Percentiles rank a stretch among this genome's conserved stretches.
Conservation (phyloP, 2,329 filamentous ascomycete genomes). For the Aspergillus oerlinghausenensis region DNA sequence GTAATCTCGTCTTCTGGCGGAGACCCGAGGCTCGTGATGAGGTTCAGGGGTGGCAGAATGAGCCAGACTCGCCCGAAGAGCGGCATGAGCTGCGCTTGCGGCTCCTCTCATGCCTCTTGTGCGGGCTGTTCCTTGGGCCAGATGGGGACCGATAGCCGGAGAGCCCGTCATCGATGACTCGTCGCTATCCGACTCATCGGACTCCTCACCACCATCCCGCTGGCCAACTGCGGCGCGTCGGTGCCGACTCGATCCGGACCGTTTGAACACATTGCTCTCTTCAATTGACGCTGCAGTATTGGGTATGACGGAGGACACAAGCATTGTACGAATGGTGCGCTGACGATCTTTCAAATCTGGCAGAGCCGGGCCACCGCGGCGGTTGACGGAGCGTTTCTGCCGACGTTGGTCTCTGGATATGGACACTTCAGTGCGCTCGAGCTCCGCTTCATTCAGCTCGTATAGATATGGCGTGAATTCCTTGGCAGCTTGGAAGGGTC, state of each 20-base stretch:
- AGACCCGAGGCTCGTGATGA: slow-evolving; percentile 66
- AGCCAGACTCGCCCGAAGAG: slow-evolving; percentile 68
- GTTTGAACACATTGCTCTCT: slow-evolving; percentile 82
- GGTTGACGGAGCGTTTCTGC: slow-evolving; percentile 92
- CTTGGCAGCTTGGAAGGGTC: slow-evolving; percentile 86
- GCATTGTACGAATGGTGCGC: slow-evolving; percentile 83
- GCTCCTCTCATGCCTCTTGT: slow-evolving; percentile 87
- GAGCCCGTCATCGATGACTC: slow-evolving; percentile 75
- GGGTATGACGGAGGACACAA: slow-evolving; percentile 88
- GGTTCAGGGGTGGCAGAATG: slow-evolving; percentile 88
- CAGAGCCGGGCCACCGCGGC: slow-evolving; percentile 83
- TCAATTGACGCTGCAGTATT: slow-evolving; percentile 76
- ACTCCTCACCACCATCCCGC: slow-evolving; percentile 63
- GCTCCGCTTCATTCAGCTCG: slow-evolving; percentile 83
- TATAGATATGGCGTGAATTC: slow-evolving; percentile 92
- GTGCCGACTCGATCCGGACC: slow-evolving; percentile 58
- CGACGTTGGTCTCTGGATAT: slow-evolving; percentile 90
- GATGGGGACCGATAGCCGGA: slow-evolving; percentile 68
- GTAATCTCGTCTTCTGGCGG: slow-evolving; percentile 59
- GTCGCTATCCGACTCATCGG: slow-evolving; percentile 88
- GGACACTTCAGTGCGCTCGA: slow-evolving; percentile 86
- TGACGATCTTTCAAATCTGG: slow-evolving; percentile 96
- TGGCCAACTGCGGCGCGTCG: slow-evolving; percentile 56
- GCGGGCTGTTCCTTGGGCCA: slow-evolving; percentile 67
- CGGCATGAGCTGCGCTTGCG: slow-evolving; percentile 77